A percentile compares a stretch with the other conserved stretches of the same genome.
Conservation (phyloP, 805 yeast genomes). For the Candida namnaoensis region DNA sequence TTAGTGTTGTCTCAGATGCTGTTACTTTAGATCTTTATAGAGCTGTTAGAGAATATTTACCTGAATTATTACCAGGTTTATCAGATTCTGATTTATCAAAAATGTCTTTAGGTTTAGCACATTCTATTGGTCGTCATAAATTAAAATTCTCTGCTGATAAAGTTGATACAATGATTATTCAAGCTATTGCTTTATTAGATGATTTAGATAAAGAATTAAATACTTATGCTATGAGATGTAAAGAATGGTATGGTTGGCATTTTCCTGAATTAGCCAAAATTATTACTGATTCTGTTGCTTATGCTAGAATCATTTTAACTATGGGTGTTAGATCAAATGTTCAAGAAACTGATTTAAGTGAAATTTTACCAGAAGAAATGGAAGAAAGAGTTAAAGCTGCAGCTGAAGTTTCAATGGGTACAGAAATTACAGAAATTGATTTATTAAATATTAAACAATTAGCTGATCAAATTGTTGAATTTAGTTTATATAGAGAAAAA, state of each 20-base stretch:
- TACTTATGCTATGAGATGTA: conserved; percentile 97
- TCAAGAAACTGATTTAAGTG: conserved; percentile 81
- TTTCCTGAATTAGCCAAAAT: conserved; percentile 99
- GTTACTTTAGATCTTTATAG: conserved; percentile 91
- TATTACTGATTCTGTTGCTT: conserved; percentile 91
- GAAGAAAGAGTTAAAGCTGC: conserved; percentile 91
- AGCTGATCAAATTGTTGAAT: conserved; percentile 94
- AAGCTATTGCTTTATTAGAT: conserved; percentile 94
- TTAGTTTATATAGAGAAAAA: conserved; percentile 95
- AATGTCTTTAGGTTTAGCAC: conserved; percentile 98
- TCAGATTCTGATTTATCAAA: conserved; percentile 76
- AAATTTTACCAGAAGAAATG: conserved; percentile 84
- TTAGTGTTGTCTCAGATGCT: conserved; percentile 87
- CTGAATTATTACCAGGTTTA: conserved; percentile 91
- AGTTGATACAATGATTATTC: conserved; percentile 98
- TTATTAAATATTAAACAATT: conserved; percentile 79
- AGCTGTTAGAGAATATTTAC: conserved; percentile 90
- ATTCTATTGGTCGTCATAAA: conserved; percentile 97
- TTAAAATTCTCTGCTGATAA: conserved; percentile 96
- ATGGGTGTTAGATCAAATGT: conserved; percentile 96
- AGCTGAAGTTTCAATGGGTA: conserved; percentile 99
- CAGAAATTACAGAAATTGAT: conserved; percentile 91
- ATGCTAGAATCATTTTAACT: conserved; percentile 84
- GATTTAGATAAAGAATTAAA: conserved; percentile 96
- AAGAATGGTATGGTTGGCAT: conserved; percentile 99